Conservation (phyloP, 2,329 filamentous ascomycete genomes). For the Aureobasidium zeae region DNA sequence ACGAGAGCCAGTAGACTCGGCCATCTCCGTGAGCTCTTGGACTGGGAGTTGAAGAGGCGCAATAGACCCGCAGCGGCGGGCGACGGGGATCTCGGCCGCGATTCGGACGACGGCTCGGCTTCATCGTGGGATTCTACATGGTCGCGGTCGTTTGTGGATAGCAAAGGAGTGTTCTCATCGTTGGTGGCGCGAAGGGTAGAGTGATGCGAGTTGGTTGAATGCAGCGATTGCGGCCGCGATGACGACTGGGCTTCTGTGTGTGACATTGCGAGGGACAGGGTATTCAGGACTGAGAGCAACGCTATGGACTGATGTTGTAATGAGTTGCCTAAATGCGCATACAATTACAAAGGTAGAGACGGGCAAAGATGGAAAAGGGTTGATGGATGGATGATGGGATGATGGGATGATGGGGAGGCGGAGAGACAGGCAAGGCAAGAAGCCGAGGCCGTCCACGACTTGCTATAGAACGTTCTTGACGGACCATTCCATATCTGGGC, state of each 20-base stretch:
- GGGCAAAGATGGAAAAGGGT: too few species aligned
- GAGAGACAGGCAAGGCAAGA: neutral
- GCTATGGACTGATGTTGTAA: neutral
- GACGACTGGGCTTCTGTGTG: conserved; percentile 19
- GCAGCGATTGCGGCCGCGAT: conserved; percentile 29
- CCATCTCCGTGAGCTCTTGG: conserved; percentile 48
- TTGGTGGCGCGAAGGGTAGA: conserved; percentile 26
- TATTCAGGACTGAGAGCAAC: neutral
- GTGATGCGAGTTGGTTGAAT: conserved; percentile 26
- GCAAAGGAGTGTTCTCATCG: conserved; percentile 34
- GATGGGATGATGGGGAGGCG: neutral
- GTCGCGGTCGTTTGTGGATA: conserved; percentile 22
- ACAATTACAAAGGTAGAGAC: too few species aligned
- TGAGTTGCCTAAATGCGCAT: neutral
- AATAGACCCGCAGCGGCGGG: conserved; percentile 31
- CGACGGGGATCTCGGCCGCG: conserved; percentile 18
- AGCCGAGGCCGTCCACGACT: neutral
- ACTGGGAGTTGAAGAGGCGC: conserved; percentile 26
- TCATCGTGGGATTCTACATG: conserved; percentile 16
- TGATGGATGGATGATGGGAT: too few species aligned
- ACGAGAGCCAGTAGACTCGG: conserved; percentile 67
- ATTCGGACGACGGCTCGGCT: neutral
- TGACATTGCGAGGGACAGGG: neutral
- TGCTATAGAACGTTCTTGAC: too few species aligned
- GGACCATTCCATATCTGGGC: too few species aligned